These are phyloP conservation scores for Rhizophora mangle DNA, from an alignment of 345 rosid genomes.

Conservation along the genomic window DNA sequence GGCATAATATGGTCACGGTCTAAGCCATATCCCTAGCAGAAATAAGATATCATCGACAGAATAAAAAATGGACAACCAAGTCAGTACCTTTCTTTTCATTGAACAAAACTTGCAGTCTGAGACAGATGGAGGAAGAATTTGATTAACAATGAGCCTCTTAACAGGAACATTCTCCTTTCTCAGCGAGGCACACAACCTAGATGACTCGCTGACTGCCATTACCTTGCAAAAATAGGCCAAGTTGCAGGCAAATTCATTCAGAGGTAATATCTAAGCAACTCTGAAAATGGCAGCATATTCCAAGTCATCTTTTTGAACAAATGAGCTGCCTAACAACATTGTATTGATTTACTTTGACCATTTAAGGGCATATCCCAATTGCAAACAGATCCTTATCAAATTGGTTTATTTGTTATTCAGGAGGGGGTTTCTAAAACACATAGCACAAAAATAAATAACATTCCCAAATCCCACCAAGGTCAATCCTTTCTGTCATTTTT, in stretches of 20 bases:
- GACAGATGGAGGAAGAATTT: constrained; percentile 82
- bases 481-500: too few relatives aligned
- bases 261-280: constrained; percentile 4
- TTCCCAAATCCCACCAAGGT: too few relatives aligned
- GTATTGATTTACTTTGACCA: not conserved
- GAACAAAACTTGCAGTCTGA: constrained; percentile 97
- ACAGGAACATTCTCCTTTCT: constrained; percentile 89
- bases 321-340: not conserved
- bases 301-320: not conserved
- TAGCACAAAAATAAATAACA: too few relatives aligned
- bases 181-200: constrained; percentile 74
- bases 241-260: not conserved
- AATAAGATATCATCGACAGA: too few relatives aligned
- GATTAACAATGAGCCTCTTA: constrained; percentile 84
- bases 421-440: not conserved
- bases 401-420: constrained; percentile 4
- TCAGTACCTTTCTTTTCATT: constrained; percentile 84
- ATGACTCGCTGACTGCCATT: constrained; percentile 92
- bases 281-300: not conserved
- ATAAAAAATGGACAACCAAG: not conserved
- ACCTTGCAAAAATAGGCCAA: constrained; percentile 42
- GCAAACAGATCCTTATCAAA: not conserved
- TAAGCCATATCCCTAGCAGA: too few relatives aligned
- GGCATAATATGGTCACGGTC: not conserved
- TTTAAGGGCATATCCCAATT: not conserved